A percentile compares a stretch with the other conserved stretches of the same genome.
These are phyloP conservation scores for Malus hybrid DNA, from an alignment of 331 rosid species.

Conservation along the genomic window DNA sequence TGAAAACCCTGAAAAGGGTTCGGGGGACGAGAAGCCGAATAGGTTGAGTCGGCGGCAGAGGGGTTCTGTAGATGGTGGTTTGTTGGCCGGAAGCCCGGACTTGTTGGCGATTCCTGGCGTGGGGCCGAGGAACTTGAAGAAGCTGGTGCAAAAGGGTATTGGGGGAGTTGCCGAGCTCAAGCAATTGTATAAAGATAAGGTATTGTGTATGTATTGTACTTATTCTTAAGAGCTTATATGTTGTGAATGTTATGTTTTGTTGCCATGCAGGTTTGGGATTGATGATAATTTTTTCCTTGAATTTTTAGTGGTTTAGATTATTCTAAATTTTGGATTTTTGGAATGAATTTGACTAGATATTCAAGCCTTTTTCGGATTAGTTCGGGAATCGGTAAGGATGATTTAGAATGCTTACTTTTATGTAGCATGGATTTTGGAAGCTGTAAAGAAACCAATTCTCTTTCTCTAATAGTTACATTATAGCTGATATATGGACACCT, in stretches of 20 bases:
- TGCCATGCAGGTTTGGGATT: background rate
- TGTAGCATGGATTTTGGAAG: background rate
- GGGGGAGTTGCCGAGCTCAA: slow-evolving; percentile 88
- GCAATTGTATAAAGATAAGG: slow-evolving; percentile 89
- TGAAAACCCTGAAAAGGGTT: slow-evolving; percentile 12
- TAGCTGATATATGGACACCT: background rate
- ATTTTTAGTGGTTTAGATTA: background rate
- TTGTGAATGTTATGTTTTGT: background rate
- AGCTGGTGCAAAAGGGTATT: slow-evolving; percentile 80
- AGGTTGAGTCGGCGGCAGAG: slow-evolving; percentile 52
- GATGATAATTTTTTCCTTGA: background rate
- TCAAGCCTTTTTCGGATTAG: background rate
- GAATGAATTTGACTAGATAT: background rate
- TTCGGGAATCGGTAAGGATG: background rate
- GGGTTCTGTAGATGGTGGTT: slow-evolving; percentile 24
- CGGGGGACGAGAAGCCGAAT: slow-evolving; percentile 25
- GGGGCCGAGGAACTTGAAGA: slow-evolving; percentile 86
- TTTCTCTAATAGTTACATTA: background rate
- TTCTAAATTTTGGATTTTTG: background rate
- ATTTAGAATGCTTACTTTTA: background rate
- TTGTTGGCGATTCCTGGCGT: slow-evolving; percentile 94
- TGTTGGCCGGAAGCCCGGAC: slow-evolving; percentile 54
- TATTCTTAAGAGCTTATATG: background rate
- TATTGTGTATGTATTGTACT: slow-evolving; percentile 1
- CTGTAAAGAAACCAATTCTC: background rate